A percentile compares a stretch with the other conserved stretches of the same genome.
phyloP scores from a whole-genome alignment of 306 rosid genomes.

The Prunus mira region DNA sequence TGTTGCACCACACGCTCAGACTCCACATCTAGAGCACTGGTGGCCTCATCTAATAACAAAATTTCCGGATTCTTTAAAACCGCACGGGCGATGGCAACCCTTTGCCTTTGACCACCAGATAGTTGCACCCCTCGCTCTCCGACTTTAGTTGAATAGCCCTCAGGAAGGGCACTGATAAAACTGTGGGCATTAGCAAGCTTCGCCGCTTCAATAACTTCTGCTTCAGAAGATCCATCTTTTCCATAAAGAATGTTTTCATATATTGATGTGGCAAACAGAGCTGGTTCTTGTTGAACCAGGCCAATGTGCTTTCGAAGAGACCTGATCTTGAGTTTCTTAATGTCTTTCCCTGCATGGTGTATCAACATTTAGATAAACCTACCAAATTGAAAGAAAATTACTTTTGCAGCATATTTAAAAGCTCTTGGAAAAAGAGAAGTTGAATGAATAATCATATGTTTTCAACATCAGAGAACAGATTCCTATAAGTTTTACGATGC shows the following conservation, averaged over 20 bases:
- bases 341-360: constrained; percentile 70
- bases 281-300: constrained; percentile 94
- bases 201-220: constrained; percentile 86
- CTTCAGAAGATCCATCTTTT: constrained; percentile 80
- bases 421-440: not conserved
- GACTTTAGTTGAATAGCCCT: constrained; percentile 88
- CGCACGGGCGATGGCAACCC: constrained; percentile 92
- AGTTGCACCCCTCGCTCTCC: constrained; percentile 95
- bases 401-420: too few relatives aligned
- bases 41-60: constrained; percentile 82
- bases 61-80: constrained; percentile 83
- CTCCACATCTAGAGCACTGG: constrained; percentile 86
- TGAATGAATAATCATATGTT: not conserved
- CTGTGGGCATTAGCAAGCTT: constrained; percentile 87
- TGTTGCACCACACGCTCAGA: constrained; percentile 86
- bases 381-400: not conserved
- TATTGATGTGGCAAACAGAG: constrained; percentile 84
- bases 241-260: constrained; percentile 84
- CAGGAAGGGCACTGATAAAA: constrained; percentile 84
- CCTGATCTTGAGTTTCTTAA: constrained; percentile 61
- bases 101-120: constrained; percentile 87
- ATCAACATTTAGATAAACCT: constrained; percentile 13
- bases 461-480: not conserved
- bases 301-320: constrained; percentile 85
- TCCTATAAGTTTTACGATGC: not conserved